Conservation (phyloP, 2,329 filamentous ascomycete genomes). For the Knufia petricola region DNA sequence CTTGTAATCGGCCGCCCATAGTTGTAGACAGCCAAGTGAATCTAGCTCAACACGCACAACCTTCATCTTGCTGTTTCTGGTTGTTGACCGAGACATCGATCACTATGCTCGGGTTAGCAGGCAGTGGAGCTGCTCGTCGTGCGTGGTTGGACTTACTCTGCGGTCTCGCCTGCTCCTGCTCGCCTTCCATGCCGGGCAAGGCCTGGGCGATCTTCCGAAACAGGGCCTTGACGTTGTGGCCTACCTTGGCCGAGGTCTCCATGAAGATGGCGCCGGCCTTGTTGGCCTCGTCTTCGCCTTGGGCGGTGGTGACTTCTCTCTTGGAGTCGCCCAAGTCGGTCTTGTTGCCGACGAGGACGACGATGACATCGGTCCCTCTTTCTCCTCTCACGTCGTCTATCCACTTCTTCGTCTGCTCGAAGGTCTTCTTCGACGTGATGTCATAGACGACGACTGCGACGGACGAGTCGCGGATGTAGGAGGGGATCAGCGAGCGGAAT, state of each 20-base stretch:
- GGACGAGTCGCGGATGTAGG: conserved; percentile 95
- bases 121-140: not conserved
- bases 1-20: no score
- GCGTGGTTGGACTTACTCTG: conserved; percentile 21
- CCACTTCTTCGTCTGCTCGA: conserved; percentile 99
- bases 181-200: conserved; percentile 91
- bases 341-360: conserved; percentile 97
- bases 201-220: conserved; percentile 98
- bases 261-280: conserved; percentile 98
- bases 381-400: conserved; percentile 96
- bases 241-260: conserved; percentile 94
- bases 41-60: conserved; percentile 22
- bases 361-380: conserved; percentile 96
- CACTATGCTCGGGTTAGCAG: conserved; percentile 13
- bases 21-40: no score
- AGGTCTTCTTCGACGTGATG: conserved; percentile 93
- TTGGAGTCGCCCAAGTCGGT: conserved; percentile 91
- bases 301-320: conserved; percentile 88
- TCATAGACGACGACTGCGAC: conserved; percentile 99
- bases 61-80: conserved; percentile 20
- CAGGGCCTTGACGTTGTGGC: conserved; percentile 94
- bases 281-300: conserved; percentile 96
- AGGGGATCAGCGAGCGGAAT: conserved; percentile 93
- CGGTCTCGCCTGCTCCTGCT: conserved; percentile 46
- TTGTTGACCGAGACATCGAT: conserved; percentile 23